These are phyloP conservation scores for Quercus aquifolioides DNA, from an alignment of 306 rosid species.

Conservation along the genomic window DNA sequence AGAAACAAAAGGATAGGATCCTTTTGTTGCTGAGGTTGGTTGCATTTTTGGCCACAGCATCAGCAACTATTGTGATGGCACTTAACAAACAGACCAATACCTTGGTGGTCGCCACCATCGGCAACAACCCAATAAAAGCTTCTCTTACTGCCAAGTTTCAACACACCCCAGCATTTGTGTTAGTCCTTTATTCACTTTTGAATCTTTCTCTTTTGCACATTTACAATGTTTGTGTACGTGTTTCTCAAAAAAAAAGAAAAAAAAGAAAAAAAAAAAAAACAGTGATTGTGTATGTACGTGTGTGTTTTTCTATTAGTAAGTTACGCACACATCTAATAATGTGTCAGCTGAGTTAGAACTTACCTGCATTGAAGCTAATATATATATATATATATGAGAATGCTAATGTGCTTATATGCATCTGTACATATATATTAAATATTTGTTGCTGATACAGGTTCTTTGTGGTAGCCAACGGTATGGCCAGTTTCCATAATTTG, in stretches of 20 bases:
- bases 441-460: slow-evolving; percentile 40
- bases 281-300: too few relatives aligned
- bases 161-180: slow-evolving; percentile 90
- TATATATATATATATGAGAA: background rate
- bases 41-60: slow-evolving; percentile 61
- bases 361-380: too few relatives aligned
- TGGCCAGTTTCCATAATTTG: slow-evolving; percentile 72
- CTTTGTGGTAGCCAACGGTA: slow-evolving; percentile 78
- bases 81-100: slow-evolving; percentile 64
- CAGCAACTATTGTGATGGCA: slow-evolving; percentile 83
- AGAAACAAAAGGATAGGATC: slow-evolving; percentile 32
- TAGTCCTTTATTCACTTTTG: slow-evolving; percentile 15
- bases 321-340: too few relatives aligned
- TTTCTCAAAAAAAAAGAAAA: too few relatives aligned
- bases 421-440: background rate
- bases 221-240: background rate
- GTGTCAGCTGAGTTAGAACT: too few relatives aligned
- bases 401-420: background rate
- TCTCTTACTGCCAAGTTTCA: slow-evolving; percentile 59
- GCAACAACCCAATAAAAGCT: slow-evolving; percentile 46
- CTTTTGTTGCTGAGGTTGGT: slow-evolving; percentile 51
- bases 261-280: too few relatives aligned
- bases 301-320: too few relatives aligned
- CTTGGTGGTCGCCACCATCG: slow-evolving; percentile 65
- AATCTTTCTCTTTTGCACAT: background rate